A percentile compares a stretch with the other conserved stretches of the same genome.
Conservation (phyloP, 2,329 filamentous ascomycete species). For the Trichoderma cornu-damae region DNA sequence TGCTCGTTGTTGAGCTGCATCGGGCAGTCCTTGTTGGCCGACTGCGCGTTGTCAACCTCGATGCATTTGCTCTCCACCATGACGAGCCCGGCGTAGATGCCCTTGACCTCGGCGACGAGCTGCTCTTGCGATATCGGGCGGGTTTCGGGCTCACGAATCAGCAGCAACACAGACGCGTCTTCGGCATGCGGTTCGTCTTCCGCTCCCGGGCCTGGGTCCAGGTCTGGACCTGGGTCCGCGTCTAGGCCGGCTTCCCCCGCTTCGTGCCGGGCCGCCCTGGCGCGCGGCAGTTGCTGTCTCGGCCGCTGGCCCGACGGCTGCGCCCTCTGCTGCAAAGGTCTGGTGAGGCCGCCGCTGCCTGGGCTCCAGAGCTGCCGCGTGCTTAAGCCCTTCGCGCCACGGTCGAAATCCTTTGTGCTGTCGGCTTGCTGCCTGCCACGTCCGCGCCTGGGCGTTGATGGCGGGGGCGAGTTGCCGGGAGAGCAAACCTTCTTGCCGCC, state of each 20-base stretch:
- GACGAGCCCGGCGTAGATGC: conserved; percentile 75
- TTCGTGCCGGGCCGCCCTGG: not conserved
- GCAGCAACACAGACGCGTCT: conserved; percentile 1
- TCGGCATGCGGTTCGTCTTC: not conserved
- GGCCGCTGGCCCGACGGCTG: not conserved
- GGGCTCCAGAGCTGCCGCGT: conserved; percentile 30
- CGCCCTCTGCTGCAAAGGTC: conserved; percentile 9
- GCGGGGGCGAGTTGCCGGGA: conserved; percentile 24
- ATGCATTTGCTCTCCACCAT: conserved; percentile 88
- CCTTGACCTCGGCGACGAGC: conserved; percentile 73
- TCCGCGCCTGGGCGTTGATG: conserved; percentile 21
- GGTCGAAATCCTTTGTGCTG: conserved; percentile 24
- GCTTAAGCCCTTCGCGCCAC: conserved; percentile 23
- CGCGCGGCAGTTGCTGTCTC: not conserved
- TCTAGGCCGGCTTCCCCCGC: not conserved
- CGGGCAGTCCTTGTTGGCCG: conserved; percentile 39
- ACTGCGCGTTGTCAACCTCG: conserved; percentile 66
- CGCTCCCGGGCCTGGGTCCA: not conserved
- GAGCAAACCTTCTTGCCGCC: conserved; percentile 29
- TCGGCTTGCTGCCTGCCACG: conserved; percentile 20
- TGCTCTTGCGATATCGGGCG: conserved; percentile 71
- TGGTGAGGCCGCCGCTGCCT: conserved; percentile 21
- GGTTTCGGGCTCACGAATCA: conserved; percentile 51
- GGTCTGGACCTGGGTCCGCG: not conserved
- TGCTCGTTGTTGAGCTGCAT: conserved; percentile 58